Evolutionary conservation across 1,139 yeast genomes (phyloP).

Genomic region (Pneumocystis sp.): DNA sequence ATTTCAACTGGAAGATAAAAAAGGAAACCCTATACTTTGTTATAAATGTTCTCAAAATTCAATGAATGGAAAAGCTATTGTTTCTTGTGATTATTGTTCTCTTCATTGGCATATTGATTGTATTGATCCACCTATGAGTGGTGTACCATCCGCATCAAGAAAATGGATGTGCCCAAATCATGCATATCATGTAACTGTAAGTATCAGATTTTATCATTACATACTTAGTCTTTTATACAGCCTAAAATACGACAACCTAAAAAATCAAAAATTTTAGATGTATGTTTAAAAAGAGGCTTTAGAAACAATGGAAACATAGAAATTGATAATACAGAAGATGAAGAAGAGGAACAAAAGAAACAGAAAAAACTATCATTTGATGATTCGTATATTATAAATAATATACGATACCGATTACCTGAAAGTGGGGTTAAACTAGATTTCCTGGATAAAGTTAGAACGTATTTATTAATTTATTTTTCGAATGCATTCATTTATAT

Average conservation of each 20-base stretch:
- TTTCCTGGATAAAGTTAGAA: constrained; percentile 40
- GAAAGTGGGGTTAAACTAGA: constrained; percentile 63
- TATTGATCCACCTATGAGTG: constrained; percentile 55
- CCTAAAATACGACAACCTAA: constrained; percentile 34
- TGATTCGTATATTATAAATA: constrained; percentile 25
- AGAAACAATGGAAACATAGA: constrained; percentile 58
- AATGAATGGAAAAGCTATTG: constrained; percentile 36
- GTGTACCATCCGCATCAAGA: constrained; percentile 60
- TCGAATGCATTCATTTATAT: not conserved
- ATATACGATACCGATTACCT: constrained; percentile 48
- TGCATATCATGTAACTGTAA: constrained; percentile 40
- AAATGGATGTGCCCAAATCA: constrained; percentile 96
- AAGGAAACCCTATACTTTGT: constrained; percentile 53
- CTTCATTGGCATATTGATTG: constrained; percentile 92
- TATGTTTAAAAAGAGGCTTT: constrained; percentile 45
- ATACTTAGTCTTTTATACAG: constrained; percentile 1
- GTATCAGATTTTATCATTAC: constrained; percentile 17
- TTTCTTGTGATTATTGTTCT: constrained; percentile 74
- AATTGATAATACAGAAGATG: constrained; percentile 27
- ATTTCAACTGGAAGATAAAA: constrained; percentile 46
- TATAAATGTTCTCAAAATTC: constrained; percentile 66
- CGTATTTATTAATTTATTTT: not conserved
- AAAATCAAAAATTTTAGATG: constrained; percentile 40
- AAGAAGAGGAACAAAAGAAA: constrained; percentile 13
- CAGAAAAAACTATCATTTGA: constrained; percentile 5